Evolutionary conservation across 768 basidiomycete species (phyloP).

Genomic region (Brasilioporus rufonigricans): DNA sequence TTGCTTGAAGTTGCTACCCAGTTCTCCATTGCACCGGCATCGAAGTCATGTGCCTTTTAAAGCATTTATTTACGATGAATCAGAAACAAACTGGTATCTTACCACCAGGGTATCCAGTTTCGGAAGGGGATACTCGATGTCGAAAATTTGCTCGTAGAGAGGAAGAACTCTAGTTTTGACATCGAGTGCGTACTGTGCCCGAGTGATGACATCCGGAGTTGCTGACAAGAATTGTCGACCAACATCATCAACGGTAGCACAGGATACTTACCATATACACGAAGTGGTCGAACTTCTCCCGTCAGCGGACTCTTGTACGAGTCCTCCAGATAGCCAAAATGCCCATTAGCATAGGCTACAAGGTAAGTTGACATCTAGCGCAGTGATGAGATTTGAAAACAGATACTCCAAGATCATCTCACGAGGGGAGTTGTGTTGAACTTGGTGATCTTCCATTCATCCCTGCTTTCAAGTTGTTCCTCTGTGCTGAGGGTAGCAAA

Average conservation of each 20-base stretch:
- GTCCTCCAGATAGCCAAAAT: conserved; percentile 70
- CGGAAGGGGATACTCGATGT: conserved; percentile 88
- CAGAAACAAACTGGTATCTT: conserved; percentile 23
- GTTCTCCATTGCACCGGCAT: conserved; percentile 92
- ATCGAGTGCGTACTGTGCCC: conserved; percentile 84
- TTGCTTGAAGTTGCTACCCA: conserved; percentile 45
- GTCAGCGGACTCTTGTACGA: conserved; percentile 78
- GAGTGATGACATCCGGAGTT: conserved; percentile 78
- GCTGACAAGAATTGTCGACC: conserved; percentile 39
- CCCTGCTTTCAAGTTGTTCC: conserved; percentile 30
- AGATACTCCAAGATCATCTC: conserved; percentile 5
- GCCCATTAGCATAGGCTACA: conserved; percentile 83
- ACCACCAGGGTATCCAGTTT: conserved; percentile 93
- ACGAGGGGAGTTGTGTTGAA: conserved; percentile 79
- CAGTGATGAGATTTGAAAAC: background rate
- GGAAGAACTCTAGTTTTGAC: conserved; percentile 81
- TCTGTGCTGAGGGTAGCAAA: conserved; percentile 39
- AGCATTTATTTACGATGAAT: background rate
- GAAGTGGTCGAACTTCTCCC: conserved; percentile 76
- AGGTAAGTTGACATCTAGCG: conserved; percentile 80
- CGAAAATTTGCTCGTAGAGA: conserved; percentile 89
- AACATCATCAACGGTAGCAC: background rate
- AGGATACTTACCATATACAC: conserved; percentile 68
- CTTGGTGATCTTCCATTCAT: conserved; percentile 76
- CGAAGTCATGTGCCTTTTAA: conserved; percentile 78